Conservation (phyloP, 257 asterid species). For the Avicennia marina region DNA sequence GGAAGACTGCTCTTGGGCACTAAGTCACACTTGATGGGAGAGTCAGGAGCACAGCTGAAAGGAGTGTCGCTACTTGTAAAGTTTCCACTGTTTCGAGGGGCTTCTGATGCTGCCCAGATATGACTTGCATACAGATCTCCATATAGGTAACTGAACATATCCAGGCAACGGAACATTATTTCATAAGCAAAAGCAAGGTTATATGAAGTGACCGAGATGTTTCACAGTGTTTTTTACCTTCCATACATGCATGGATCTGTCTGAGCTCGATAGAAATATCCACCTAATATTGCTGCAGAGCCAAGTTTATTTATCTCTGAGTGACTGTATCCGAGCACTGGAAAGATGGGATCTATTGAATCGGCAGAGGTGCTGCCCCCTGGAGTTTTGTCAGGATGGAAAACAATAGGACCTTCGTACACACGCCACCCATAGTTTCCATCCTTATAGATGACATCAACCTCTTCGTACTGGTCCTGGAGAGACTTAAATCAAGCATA, state of each 20-base stretch:
- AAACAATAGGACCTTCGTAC: conserved; percentile 67
- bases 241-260: conserved; percentile 87
- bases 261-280: conserved; percentile 70
- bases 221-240: conserved; percentile 43
- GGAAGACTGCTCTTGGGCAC: conserved; percentile 70
- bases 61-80: conserved; percentile 50
- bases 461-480: conserved; percentile 79
- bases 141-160: conserved; percentile 62
- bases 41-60: conserved; percentile 72
- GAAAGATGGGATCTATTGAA: conserved; percentile 62
- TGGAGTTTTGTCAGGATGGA: conserved; percentile 45
- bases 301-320: conserved; percentile 52
- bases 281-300: conserved; percentile 89
- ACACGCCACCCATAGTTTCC: conserved; percentile 95
- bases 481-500: conserved; percentile 16
- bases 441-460: conserved; percentile 74
- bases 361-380: conserved; percentile 53
- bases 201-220: background rate
- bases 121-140: conserved; percentile 76
- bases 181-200: background rate
- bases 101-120: conserved; percentile 78
- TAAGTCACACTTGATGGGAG: conserved; percentile 66
- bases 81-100: conserved; percentile 73
- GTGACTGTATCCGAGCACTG: conserved; percentile 75
- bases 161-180: background rate